A percentile compares a stretch with the other conserved stretches of the same genome.
phyloP scores from a whole-genome alignment of 306 rosid species.

The Geum urbanum region DNA sequence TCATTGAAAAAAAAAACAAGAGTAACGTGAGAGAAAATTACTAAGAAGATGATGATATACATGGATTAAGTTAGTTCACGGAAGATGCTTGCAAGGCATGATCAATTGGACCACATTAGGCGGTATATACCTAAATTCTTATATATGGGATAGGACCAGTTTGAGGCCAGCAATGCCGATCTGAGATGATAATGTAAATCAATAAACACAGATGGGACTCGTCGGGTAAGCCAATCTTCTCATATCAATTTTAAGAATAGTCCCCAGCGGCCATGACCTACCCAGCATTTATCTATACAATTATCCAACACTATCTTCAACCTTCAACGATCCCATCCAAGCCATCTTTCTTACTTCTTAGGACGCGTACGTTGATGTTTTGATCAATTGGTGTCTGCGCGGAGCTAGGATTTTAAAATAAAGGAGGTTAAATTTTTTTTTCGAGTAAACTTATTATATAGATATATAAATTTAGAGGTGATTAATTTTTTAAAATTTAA shows the following conservation, averaged over 20 bases:
- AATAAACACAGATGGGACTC: conserved; percentile 1
- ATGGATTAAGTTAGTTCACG: neutral
- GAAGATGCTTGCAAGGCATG: neutral
- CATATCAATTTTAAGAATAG: neutral
- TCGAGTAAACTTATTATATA: no score
- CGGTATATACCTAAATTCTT: neutral
- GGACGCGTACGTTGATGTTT: neutral
- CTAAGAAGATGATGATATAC: no score
- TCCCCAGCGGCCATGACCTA: neutral
- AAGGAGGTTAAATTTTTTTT: no score
- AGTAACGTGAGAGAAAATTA: no score
- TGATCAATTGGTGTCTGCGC: no score
- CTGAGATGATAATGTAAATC: neutral
- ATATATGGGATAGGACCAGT: neutral
- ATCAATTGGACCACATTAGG: neutral
- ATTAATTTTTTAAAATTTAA: no score
- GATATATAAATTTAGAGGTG: no score
- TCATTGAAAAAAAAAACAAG: no score
- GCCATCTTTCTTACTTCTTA: neutral
- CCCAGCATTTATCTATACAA: neutral
- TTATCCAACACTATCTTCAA: conserved; percentile 12
- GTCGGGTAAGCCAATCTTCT: neutral
- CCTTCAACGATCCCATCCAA: neutral
- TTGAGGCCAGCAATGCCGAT: neutral
- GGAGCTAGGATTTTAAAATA: no score